A percentile compares a stretch with the other conserved stretches of the same genome.
Evolutionary conservation across 305 asterid species (phyloP).

Genomic region (Solanum hybrid): DNA sequence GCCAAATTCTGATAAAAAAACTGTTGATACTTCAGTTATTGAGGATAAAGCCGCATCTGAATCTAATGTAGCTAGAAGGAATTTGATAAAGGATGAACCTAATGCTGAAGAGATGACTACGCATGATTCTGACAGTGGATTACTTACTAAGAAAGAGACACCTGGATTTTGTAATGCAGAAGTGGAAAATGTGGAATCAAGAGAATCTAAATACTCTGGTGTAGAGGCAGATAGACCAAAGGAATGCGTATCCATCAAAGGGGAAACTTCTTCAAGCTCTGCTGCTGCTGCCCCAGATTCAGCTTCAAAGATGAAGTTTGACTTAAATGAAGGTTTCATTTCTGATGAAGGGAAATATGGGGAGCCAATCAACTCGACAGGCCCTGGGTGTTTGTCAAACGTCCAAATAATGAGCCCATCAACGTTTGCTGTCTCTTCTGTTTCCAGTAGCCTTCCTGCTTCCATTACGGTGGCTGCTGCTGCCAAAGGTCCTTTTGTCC

Average conservation of each 20-base stretch:
- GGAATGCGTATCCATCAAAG: constrained; percentile 11
- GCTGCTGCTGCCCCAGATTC: constrained; percentile 18
- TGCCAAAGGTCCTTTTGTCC: constrained; percentile 71
- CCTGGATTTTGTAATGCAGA: constrained; percentile 15
- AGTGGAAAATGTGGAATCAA: constrained; percentile 15
- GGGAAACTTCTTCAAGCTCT: constrained; percentile 20
- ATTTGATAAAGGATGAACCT: constrained; percentile 8
- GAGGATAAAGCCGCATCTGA: constrained; percentile 8
- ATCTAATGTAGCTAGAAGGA: background rate
- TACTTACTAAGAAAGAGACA: constrained; percentile 9
- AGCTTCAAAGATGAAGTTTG: constrained; percentile 32
- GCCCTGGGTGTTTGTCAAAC: constrained; percentile 17
- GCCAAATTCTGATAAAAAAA: constrained; percentile 1
- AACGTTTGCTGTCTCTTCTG: constrained; percentile 21
- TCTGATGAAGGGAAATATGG: constrained; percentile 36
- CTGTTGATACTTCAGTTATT: background rate
- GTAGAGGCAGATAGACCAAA: constrained; percentile 16
- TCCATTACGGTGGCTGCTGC: constrained; percentile 78
- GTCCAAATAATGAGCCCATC: constrained; percentile 22
- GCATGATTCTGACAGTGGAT: constrained; percentile 5
- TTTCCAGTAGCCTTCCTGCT: constrained; percentile 29
- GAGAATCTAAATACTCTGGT: constrained; percentile 14
- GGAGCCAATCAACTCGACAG: constrained; percentile 14
- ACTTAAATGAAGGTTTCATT: constrained; percentile 41
- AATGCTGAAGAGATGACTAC: constrained; percentile 14